Evolutionary conservation across 2,329 filamentous ascomycete species (phyloP).

Genomic region (Pseudomassariella vexata): DNA sequence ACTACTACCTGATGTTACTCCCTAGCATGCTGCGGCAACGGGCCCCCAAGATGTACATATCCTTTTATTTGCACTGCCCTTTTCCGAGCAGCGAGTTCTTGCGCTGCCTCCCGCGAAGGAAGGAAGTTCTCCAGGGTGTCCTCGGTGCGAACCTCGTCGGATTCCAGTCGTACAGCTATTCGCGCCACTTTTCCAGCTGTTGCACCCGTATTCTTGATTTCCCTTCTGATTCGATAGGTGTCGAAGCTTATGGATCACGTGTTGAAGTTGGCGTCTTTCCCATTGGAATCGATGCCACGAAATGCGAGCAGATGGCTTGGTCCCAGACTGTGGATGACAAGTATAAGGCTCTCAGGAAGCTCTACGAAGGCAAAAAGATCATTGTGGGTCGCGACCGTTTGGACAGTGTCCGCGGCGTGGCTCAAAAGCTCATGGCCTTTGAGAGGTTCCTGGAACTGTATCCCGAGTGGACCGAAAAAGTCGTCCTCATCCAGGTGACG

Average conservation of each 20-base stretch:
- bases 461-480: conserved; percentile 86
- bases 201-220: conserved; percentile 90
- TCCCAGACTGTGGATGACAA: conserved; percentile 63
- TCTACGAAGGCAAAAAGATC: conserved; percentile 87
- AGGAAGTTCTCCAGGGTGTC: conserved; percentile 85
- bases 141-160: conserved; percentile 89
- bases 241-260: conserved; percentile 83
- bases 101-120: conserved; percentile 78
- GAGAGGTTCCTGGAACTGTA: conserved; percentile 86
- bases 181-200: conserved; percentile 89
- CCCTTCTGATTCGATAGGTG: conserved; percentile 75
- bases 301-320: conserved; percentile 71
- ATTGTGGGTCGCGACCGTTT: conserved; percentile 93
- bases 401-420: conserved; percentile 85
- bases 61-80: conserved; percentile 89
- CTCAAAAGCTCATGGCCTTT: conserved; percentile 94
- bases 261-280: conserved; percentile 91
- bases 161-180: conserved; percentile 94
- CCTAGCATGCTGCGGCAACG: conserved; percentile 84
- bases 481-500: conserved; percentile 91
- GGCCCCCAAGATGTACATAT: conserved; percentile 83
- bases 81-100: conserved; percentile 97
- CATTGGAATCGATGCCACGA: conserved; percentile 85
- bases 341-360: conserved; percentile 64
- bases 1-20: conserved; percentile 87